Evolutionary conservation across 2,329 filamentous ascomycete genomes (phyloP).

Genomic region (Diaporthe capsici): DNA sequence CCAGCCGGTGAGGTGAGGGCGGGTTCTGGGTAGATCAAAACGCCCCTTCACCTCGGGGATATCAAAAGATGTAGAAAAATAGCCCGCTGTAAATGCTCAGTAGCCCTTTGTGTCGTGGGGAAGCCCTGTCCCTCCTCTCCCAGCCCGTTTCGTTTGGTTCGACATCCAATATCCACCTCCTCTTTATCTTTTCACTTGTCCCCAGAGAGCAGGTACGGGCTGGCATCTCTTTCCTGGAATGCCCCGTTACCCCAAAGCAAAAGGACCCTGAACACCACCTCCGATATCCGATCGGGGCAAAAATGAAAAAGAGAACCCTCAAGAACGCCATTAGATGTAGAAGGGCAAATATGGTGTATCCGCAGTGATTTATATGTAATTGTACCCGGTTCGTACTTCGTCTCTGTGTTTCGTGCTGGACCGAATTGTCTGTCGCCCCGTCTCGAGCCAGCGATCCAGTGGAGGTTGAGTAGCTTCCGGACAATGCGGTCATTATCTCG

Average conservation of each 20-base stretch:
- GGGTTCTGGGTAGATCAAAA: constrained; percentile 4
- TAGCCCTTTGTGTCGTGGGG: constrained; percentile 17
- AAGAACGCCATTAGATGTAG: constrained; percentile 39
- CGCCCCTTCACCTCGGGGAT: constrained; percentile 34
- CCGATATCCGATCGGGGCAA: constrained; percentile 30
- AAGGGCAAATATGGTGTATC: constrained; percentile 25
- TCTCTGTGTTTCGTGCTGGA: constrained; percentile 41
- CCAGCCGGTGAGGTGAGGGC: constrained; percentile 30
- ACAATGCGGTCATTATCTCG: constrained; percentile 39
- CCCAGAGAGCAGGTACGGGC: constrained; percentile 25
- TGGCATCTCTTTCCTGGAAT: constrained; percentile 25
- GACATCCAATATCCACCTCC: constrained; percentile 3
- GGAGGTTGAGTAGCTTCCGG: constrained; percentile 37
- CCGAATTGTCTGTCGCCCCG: constrained; percentile 33
- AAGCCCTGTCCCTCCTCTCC: constrained; percentile 12
- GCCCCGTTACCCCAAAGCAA: constrained; percentile 23
- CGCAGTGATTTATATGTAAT: constrained; percentile 32
- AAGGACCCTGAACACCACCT: constrained; percentile 34
- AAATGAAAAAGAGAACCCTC: constrained; percentile 12
- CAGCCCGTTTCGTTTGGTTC: constrained; percentile 1
- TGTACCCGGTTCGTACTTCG: constrained; percentile 40
- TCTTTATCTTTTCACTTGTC: constrained; percentile 15
- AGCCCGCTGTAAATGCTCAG: constrained; percentile 39
- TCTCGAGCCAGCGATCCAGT: constrained; percentile 29
- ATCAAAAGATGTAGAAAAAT: constrained; percentile 33